Conservation (phyloP, 495 filamentous ascomycete species). For the Viridothelium virens region DNA sequence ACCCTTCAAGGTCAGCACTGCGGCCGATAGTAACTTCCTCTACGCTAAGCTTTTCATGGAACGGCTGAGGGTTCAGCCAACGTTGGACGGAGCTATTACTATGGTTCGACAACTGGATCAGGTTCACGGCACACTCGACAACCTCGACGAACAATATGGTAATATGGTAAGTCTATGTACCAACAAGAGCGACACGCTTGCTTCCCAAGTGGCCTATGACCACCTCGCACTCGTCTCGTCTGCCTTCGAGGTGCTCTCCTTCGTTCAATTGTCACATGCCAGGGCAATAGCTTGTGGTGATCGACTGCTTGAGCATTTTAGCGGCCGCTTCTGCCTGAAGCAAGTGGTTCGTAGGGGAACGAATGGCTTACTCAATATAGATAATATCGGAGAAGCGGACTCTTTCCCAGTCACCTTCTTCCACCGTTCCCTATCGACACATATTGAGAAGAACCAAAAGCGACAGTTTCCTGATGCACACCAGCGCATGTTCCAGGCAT, state of each 20-base stretch:
- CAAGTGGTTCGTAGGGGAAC: not conserved
- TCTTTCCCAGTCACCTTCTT: constrained; percentile 1
- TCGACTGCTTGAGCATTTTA: not conserved
- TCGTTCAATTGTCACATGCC: not conserved
- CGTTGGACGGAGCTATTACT: not conserved
- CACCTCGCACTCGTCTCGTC: constrained; percentile 6
- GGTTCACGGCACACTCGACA: not conserved
- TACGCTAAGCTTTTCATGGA: constrained; percentile 12
- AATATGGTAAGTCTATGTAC: not conserved
- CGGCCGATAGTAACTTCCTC: constrained; percentile 7
- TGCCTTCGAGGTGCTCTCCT: constrained; percentile 10
- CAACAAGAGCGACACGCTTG: not conserved
- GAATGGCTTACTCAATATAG: not conserved
- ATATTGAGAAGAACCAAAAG: not conserved
- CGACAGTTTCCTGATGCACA: not conserved
- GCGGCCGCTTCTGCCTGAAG: not conserved
- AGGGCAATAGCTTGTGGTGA: not conserved
- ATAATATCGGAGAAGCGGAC: not conserved
- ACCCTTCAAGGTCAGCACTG: not conserved
- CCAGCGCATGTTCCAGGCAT: not conserved
- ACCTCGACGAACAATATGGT: constrained; percentile 4
- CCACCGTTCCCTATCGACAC: not conserved
- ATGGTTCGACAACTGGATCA: not conserved
- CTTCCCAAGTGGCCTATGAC: not conserved
- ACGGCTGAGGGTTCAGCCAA: not conserved